Evolutionary conservation across 306 rosid species (phyloP).

Genomic region (Sechiopsis laciniata): DNA sequence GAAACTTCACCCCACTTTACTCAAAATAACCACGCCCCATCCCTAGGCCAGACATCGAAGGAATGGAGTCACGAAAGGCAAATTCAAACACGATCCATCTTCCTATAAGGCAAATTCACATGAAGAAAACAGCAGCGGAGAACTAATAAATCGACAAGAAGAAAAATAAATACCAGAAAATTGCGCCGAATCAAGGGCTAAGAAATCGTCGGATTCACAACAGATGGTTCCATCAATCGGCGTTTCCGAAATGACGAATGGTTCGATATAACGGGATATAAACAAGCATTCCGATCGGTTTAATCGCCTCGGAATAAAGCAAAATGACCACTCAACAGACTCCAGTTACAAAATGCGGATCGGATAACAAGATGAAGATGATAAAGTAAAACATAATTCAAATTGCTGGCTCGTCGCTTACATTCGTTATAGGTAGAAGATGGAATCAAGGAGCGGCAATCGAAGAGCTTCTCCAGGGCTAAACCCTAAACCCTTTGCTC

Average conservation of each 20-base stretch:
- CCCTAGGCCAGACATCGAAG: no score
- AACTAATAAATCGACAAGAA: no score
- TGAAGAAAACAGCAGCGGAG: no score
- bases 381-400: neutral
- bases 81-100: no score
- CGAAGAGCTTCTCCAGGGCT: no score
- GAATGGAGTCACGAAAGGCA: no score
- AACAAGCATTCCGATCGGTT: neutral
- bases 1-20: no score
- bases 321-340: neutral
- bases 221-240: neutral
- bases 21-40: no score
- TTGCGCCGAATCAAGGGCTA: neutral
- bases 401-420: neutral
- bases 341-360: neutral
- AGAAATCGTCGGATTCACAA: neutral
- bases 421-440: neutral
- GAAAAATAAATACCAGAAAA: neutral
- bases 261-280: neutral
- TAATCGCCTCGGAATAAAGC: neutral
- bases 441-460: no score
- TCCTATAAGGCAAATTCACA: no score
- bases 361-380: neutral
- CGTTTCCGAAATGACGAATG: neutral
- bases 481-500: no score